Conservation (phyloP, 495 filamentous ascomycete species). For the Tuber melanosporum region DNA sequence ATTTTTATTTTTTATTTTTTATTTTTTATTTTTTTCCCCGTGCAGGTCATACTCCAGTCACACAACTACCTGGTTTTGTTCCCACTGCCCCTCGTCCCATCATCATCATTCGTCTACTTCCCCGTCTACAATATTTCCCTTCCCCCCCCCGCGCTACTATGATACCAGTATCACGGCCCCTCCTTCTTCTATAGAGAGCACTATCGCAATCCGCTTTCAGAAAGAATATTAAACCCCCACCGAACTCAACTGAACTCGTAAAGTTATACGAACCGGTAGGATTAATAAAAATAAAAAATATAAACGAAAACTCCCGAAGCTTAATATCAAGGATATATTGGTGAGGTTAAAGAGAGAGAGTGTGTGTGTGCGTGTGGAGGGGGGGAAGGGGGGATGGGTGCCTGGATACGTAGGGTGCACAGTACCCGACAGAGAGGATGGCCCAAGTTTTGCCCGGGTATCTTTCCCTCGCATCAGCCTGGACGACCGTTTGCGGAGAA, state of each 20-base stretch:
- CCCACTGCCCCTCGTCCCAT: background rate
- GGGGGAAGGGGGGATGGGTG: conserved; percentile 15
- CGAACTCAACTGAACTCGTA: background rate
- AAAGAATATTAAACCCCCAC: background rate
- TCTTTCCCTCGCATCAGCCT: conserved; percentile 39
- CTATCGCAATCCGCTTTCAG: background rate
- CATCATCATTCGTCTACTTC: background rate
- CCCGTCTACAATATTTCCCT: too few relatives aligned
- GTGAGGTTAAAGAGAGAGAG: background rate
- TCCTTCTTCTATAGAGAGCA: background rate
- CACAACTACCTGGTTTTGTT: background rate
- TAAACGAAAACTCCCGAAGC: background rate
- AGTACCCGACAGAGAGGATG: conserved; percentile 34
- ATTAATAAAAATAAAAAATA: background rate
- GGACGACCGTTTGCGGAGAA: conserved; percentile 38
- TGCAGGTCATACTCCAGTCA: background rate
- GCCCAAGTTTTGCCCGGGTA: conserved; percentile 39
- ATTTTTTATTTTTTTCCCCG: background rate
- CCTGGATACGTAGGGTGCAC: conserved; percentile 31
- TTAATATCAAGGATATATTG: background rate
- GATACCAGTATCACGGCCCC: background rate
- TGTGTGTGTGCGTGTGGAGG: conserved; percentile 24
- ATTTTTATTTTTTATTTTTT: background rate
- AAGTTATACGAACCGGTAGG: background rate
- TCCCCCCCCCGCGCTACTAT: background rate